A percentile compares a stretch with the other conserved stretches of the same genome.
These are phyloP conservation scores for Rhodomyrtus psidioides DNA, from an alignment of 441 rosid genomes.

Conservation along the genomic window DNA sequence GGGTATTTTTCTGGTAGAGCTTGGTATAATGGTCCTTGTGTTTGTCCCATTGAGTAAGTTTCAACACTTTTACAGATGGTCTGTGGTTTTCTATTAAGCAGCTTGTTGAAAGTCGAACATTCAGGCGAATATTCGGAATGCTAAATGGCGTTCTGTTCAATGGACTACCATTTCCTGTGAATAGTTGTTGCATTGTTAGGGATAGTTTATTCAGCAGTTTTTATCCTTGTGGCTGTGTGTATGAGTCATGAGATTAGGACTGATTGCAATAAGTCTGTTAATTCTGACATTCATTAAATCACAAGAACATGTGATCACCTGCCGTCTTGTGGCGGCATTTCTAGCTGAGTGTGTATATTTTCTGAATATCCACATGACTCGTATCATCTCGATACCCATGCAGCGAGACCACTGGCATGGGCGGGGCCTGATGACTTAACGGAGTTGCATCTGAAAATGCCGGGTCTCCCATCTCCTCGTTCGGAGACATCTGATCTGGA, in stretches of 20 bases:
- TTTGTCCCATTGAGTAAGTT: neutral
- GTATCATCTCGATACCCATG: neutral
- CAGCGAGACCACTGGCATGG: conserved; percentile 56
- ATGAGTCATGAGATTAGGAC: neutral
- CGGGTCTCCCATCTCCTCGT: conserved; percentile 21
- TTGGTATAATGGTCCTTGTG: neutral
- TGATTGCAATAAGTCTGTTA: neutral
- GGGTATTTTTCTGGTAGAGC: neutral
- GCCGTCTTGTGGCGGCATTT: neutral
- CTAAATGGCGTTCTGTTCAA: neutral
- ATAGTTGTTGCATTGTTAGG: neutral
- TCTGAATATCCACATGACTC: neutral
- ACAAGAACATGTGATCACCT: neutral
- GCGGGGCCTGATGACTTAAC: conserved; percentile 30
- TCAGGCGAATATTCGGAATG: neutral
- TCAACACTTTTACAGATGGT: neutral
- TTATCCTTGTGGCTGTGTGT: neutral
- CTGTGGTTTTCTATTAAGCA: neutral
- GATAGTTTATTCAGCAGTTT: neutral
- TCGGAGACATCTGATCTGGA: conserved; percentile 12
- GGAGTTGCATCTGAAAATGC: conserved; percentile 33
- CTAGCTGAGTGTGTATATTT: neutral
- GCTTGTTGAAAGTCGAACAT: neutral
- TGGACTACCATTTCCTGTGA: neutral
- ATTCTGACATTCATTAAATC: neutral